Base-by-base conservation (phyloP, 805 yeast genomes). In the Candida saitoana region DNA sequence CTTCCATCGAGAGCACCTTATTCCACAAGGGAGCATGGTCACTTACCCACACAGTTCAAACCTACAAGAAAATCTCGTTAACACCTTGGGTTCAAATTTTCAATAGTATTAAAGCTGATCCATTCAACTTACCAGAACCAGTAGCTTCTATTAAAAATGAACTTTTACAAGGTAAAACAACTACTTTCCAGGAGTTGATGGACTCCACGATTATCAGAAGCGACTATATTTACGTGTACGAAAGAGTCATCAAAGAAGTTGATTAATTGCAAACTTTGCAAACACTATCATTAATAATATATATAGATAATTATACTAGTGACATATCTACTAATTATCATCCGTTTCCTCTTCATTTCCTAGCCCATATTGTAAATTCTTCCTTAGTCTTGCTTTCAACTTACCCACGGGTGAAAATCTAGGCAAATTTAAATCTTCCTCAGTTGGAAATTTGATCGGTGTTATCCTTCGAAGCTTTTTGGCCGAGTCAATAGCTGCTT, bases 381-480 rank as follows among this genome's bases (percentile, higher is more conserved):
- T 41, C 14, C 27, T 38, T 16, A 48, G 35, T 34, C 67, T 43
- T 34, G 63, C 63, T 34, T 56, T 58, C 18, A 67, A 44, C 35
- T 52, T 57, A 32, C 52, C 45, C 12, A 58, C 52, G 0, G 71
- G 67, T 0, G 71, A 63, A 38, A 62, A 56, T 43, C 48, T 49
- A 7, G 67, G 60, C 30, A 56, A 56, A 18, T 46, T 37, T 22
- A 49, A 29, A 9, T 50, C 59, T 9, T 57, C 60, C 11, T 59
- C 63, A 7, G 53, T 52, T 1, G 73, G 73, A 5, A 68, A 51
- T 39, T 55, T 52, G 5, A 69, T 62, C 2, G 73, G 74, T 11
- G 62, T 60, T 27, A 68, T 67, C 39, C 54, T 49, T 37, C 65
- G 52, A 31, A 65, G 46, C 18, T 47, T 48, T 45, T 66, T 69